Conservation (phyloP, 208 protist species). For the Balamuthia mandrillaris region DNA sequence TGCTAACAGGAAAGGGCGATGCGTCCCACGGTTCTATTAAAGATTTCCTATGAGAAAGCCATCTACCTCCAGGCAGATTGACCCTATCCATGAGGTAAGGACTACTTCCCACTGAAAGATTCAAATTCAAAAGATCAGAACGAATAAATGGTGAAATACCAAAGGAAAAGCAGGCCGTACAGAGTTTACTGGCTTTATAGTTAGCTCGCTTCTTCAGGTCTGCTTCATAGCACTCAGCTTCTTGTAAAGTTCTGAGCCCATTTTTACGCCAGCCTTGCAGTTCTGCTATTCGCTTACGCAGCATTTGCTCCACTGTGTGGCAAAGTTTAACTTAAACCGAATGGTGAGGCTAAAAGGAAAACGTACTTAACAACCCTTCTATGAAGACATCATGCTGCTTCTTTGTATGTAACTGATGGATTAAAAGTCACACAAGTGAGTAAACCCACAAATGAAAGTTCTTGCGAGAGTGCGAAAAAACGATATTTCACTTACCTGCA, state of each 20-base stretch:
- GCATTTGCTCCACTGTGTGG: background rate
- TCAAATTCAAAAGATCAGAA: background rate
- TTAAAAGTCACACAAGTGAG: background rate
- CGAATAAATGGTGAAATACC: background rate
- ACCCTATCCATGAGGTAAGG: background rate
- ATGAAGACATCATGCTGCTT: background rate
- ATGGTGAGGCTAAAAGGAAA: background rate
- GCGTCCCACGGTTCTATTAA: too few species aligned
- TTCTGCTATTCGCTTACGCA: conserved; percentile 12
- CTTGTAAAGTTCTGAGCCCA: background rate
- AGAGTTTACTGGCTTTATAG: background rate
- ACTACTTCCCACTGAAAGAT: background rate
- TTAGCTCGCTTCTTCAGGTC: background rate
- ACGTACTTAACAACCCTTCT: background rate
- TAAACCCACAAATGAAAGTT: background rate
- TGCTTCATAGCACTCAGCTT: background rate
- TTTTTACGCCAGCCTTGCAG: conserved; percentile 11
- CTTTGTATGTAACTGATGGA: background rate
- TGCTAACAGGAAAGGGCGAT: too few species aligned
- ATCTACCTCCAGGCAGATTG: too few species aligned
- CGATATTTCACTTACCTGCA: background rate
- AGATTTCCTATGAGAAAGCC: too few species aligned
- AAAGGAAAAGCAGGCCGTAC: background rate
- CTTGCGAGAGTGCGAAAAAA: background rate
- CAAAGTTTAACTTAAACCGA: too few species aligned